phyloP scores from a whole-genome alignment of 2,329 filamentous ascomycete genomes.

The Geoglossum cookeanum region DNA sequence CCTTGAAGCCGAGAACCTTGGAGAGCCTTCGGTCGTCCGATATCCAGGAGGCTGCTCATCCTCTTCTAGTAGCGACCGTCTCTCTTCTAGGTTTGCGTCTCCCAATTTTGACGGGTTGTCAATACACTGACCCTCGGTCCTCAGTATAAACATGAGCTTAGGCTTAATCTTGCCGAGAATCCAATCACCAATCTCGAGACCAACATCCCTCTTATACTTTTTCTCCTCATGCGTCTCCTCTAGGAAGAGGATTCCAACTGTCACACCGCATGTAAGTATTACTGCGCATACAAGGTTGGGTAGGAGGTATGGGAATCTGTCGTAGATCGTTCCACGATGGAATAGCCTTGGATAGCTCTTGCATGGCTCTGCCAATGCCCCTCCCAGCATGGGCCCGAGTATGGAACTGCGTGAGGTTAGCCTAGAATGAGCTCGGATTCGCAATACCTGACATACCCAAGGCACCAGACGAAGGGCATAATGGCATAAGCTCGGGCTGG shows the following conservation, averaged over 20 bases:
- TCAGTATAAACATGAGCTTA: not conserved
- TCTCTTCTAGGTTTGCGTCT: constrained; percentile 34
- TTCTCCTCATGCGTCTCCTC: constrained; percentile 84
- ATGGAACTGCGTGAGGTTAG: constrained; percentile 47
- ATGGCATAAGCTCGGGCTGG: constrained; percentile 81
- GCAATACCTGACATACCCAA: constrained; percentile 40
- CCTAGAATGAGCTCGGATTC: constrained; percentile 15
- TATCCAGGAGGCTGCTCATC: constrained; percentile 51
- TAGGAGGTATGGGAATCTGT: constrained; percentile 71
- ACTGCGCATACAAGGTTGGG: constrained; percentile 77
- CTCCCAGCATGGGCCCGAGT: constrained; percentile 78
- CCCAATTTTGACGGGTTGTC: constrained; percentile 21
- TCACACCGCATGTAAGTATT: constrained; percentile 57
- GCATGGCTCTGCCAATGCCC: constrained; percentile 72
- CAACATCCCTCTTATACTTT: constrained; percentile 56
- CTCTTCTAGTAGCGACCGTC: constrained; percentile 39
- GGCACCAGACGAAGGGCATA: constrained; percentile 96
- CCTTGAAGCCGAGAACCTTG: constrained; percentile 23
- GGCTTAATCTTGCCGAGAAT: constrained; percentile 25
- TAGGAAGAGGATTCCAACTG: constrained; percentile 66
- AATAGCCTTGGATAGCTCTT: constrained; percentile 63
- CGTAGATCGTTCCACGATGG: constrained; percentile 55
- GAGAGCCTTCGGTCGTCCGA: constrained; percentile 38
- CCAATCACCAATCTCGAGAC: constrained; percentile 57
- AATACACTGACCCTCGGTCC: not conserved